phyloP scores from a whole-genome alignment of 352 stramenopile species.

The Pythium rhizo-oryzae region DNA sequence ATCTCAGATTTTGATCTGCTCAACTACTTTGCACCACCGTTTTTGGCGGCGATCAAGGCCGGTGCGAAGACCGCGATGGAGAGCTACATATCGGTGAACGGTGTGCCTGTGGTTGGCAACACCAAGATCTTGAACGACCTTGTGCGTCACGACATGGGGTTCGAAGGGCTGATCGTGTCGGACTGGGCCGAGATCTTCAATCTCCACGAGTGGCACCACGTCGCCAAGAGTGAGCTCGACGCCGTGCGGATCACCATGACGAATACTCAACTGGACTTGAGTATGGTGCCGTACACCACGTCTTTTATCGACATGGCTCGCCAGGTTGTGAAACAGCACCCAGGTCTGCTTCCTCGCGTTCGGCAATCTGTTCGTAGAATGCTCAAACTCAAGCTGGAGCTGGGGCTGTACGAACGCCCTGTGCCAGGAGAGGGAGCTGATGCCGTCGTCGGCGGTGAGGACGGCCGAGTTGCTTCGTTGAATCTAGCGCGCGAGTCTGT shows the following conservation, averaged over 20 bases:
- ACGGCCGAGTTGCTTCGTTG: slow-evolving; percentile 21
- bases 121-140: slow-evolving; percentile 46
- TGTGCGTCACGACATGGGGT: slow-evolving; percentile 62
- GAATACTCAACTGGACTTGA: slow-evolving; percentile 80
- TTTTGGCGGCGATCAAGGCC: slow-evolving; percentile 80
- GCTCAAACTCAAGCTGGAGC: slow-evolving; percentile 29
- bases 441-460: slow-evolving; percentile 20
- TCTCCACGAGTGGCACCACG: slow-evolving; percentile 59
- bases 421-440: slow-evolving; percentile 25
- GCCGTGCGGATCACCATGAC: slow-evolving; percentile 48
- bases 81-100: slow-evolving; percentile 93
- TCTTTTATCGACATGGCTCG: slow-evolving; percentile 35
- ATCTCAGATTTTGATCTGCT: slow-evolving; percentile 78
- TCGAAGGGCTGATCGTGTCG: slow-evolving; percentile 75
- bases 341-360: slow-evolving; percentile 16
- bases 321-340: slow-evolving; percentile 25
- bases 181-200: slow-evolving; percentile 88
- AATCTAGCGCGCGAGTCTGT: slow-evolving; percentile 40
- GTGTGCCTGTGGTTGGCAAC: slow-evolving; percentile 90
- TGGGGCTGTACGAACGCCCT: slow-evolving; percentile 27
- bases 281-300: slow-evolving; percentile 56
- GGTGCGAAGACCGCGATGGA: slow-evolving; percentile 92
- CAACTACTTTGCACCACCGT: slow-evolving; percentile 87
- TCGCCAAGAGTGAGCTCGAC: slow-evolving; percentile 37
- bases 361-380: slow-evolving; percentile 25